phyloP scores from a whole-genome alignment of 768 basidiomycete genomes.

The Pleurotus sapidus region DNA sequence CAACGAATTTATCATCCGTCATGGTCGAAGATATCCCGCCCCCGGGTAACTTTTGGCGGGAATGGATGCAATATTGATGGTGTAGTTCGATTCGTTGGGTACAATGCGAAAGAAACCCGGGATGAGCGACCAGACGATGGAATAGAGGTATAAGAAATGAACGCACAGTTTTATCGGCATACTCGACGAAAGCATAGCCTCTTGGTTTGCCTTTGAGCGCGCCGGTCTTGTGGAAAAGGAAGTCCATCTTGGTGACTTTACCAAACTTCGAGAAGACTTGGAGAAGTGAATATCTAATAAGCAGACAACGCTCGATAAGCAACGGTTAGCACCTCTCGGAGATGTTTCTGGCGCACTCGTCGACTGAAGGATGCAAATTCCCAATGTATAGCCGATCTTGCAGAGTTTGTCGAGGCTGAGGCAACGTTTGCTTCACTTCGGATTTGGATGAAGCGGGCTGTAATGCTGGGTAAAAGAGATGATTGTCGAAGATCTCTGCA shows the following conservation, averaged over 20 bases:
- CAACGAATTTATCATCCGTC: not conserved
- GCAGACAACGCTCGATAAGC: too few relatives aligned
- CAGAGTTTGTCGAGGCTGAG: constrained; percentile 32
- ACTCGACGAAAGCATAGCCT: constrained; percentile 95
- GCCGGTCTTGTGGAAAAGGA: constrained; percentile 92
- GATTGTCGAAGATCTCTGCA: not conserved
- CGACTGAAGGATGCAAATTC: constrained; percentile 82
- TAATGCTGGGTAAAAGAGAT: not conserved
- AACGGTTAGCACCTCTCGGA: too few relatives aligned
- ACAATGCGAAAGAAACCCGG: constrained; percentile 35
- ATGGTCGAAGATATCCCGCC: constrained; percentile 1
- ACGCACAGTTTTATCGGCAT: constrained; percentile 75
- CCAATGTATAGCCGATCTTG: constrained; percentile 88
- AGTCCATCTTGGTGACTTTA: constrained; percentile 90
- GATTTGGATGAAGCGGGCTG: not conserved
- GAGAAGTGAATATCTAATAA: constrained; percentile 80
- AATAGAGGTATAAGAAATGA: constrained; percentile 9
- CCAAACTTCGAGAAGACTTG: constrained; percentile 92
- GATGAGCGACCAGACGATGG: constrained; percentile 35
- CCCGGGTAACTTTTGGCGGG: constrained; percentile 13
- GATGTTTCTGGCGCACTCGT: constrained; percentile 57
- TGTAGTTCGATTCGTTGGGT: constrained; percentile 7
- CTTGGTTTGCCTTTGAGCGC: constrained; percentile 87
- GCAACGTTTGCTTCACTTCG: not conserved
- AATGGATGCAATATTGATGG: not conserved